Conservation (phyloP, 495 filamentous ascomycete species). For the Daldinia decipiens region DNA sequence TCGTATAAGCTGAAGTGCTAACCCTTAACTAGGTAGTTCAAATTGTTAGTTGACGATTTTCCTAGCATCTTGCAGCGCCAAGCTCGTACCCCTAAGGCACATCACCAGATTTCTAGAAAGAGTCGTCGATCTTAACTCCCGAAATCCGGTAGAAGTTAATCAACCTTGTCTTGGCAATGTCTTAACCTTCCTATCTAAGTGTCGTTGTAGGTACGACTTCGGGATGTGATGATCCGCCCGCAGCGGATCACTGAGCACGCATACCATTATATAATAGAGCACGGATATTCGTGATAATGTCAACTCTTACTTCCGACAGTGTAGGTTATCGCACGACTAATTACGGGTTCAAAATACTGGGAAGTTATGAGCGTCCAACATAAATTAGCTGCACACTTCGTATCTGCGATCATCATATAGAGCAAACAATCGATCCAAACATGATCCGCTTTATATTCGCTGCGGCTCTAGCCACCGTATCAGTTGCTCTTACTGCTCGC, state of each 20-base stretch:
- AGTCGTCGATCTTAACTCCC: not conserved
- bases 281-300: not conserved
- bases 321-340: not conserved
- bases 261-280: not conserved
- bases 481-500: constrained; percentile 22
- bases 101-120: not conserved
- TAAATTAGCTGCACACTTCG: not conserved
- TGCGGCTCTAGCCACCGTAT: constrained; percentile 30
- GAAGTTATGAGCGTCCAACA: not conserved
- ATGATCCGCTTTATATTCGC: constrained; percentile 38
- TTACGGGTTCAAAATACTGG: not conserved
- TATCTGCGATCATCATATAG: not conserved
- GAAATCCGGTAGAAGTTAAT: not conserved
- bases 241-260: not conserved
- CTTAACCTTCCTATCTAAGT: not conserved
- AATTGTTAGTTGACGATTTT: not conserved
- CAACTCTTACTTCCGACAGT: not conserved
- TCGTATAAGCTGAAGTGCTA: too few relatives aligned
- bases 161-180: not conserved
- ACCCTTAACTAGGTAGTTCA: not conserved
- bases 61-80: not conserved
- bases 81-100: not conserved
- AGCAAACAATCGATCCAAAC: not conserved
- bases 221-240: constrained; percentile 2
- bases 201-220: not conserved